Percentiles rank a stretch among this genome's conserved stretches.
phyloP scores from a whole-genome alignment of 2,329 filamentous ascomycete species.

The Penicillium janthinellum region DNA sequence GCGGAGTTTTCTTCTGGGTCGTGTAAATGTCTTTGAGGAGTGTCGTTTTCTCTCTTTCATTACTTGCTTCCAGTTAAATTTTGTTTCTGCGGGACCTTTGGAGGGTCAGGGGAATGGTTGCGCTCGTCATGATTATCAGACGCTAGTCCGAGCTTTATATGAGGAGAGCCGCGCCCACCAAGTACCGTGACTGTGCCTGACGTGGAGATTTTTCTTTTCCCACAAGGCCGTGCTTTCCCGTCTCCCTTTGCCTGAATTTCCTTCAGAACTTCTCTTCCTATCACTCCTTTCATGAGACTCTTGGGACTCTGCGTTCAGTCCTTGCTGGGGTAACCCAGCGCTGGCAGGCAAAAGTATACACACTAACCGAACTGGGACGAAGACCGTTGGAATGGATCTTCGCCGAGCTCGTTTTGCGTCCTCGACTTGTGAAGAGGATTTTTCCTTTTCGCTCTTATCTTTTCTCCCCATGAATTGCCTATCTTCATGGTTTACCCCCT shows the following conservation, averaged over 20 bases:
- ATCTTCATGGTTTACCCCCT: neutral
- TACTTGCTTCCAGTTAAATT: constrained; percentile 6
- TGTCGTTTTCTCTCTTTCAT: neutral
- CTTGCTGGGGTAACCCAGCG: neutral
- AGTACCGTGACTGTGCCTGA: constrained; percentile 8
- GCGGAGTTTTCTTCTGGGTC: constrained; percentile 2
- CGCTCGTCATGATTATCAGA: constrained; percentile 28
- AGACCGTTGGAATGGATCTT: constrained; percentile 32
- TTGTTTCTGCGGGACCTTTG: constrained; percentile 1
- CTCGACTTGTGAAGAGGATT: neutral
- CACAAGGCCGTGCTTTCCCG: neutral
- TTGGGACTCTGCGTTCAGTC: neutral
- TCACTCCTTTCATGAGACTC: too few relatives aligned
- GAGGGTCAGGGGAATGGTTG: constrained; percentile 29
- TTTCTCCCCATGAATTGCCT: neutral
- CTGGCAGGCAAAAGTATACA: constrained; percentile 19
- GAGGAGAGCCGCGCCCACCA: constrained; percentile 25
- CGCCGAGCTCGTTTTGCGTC: constrained; percentile 13
- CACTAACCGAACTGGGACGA: constrained; percentile 30
- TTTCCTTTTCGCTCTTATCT: constrained; percentile 8
- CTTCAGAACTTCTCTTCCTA: neutral
- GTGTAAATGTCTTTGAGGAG: neutral
- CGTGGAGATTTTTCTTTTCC: constrained; percentile 11
- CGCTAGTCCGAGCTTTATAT: constrained; percentile 31
- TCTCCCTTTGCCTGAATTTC: neutral